These are phyloP conservation scores for Kodamaea nitidulidarum DNA, from an alignment of 805 yeast genomes.

Conservation along the genomic window DNA sequence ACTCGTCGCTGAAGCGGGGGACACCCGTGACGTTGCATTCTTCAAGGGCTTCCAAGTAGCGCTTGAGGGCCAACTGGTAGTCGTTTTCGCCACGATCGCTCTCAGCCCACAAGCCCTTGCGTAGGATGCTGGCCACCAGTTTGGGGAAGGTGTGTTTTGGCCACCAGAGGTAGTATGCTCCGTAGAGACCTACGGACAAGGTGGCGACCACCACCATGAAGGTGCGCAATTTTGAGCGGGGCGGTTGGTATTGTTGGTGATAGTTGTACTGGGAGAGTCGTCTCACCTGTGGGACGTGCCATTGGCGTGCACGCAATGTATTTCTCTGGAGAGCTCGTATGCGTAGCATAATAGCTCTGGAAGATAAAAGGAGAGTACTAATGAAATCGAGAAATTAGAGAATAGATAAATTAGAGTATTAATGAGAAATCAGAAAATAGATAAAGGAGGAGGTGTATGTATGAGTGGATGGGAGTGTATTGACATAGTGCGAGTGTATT, in stretches of 20 bases:
- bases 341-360: neutral
- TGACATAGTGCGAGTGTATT: no score
- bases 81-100: constrained; percentile 61
- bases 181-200: constrained; percentile 12
- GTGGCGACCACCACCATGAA: constrained; percentile 13
- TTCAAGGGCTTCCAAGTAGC: constrained; percentile 70
- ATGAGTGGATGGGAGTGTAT: no score
- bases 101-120: constrained; percentile 84
- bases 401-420: no score
- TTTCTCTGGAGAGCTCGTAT: neutral
- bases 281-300: neutral
- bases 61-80: constrained; percentile 61
- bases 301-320: neutral
- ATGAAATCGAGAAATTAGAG: no score
- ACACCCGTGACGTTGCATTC: constrained; percentile 54
- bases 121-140: constrained; percentile 63
- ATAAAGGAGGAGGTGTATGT: no score
- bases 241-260: constrained; percentile 15
- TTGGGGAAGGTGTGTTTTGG: constrained; percentile 67
- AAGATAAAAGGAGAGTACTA: neutral
- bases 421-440: no score
- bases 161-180: constrained; percentile 48
- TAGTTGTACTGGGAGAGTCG: constrained; percentile 13
- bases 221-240: constrained; percentile 4
- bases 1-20: constrained; percentile 66